These are phyloP conservation scores for Kurtzmaniella fragi DNA, from an alignment of 805 yeast genomes.

Conservation along the genomic window DNA sequence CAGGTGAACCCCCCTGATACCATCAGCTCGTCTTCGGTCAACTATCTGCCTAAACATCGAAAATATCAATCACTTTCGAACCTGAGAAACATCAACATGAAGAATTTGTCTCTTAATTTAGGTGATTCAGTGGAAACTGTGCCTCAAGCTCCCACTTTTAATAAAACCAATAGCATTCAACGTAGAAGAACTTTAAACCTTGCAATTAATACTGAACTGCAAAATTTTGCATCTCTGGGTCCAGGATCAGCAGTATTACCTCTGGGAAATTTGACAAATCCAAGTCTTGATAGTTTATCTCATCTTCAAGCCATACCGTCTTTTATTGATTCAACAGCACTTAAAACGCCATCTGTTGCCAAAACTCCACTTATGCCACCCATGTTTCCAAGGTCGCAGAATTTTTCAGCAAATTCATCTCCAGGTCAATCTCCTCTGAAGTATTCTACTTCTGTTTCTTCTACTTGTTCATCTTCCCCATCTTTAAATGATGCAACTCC, in stretches of 20 bases:
- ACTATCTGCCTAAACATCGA: slow-evolving; percentile 35
- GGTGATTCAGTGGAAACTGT: slow-evolving; percentile 4
- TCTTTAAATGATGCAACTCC: background rate
- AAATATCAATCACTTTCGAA: slow-evolving; percentile 20
- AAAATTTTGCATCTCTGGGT: background rate
- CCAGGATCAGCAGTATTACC: background rate
- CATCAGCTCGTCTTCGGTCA: slow-evolving; percentile 9
- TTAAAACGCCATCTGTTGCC: slow-evolving; percentile 16
- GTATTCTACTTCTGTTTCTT: background rate
- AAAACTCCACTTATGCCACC: slow-evolving; percentile 17
- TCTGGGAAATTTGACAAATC: background rate
- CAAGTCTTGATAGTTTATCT: background rate
- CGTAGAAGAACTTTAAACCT: slow-evolving; percentile 12
- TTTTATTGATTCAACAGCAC: slow-evolving; percentile 1
- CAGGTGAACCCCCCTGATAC: too few species aligned
- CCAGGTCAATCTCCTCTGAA: background rate
- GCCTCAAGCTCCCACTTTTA: slow-evolving; percentile 2
- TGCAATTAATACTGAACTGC: slow-evolving; percentile 9
- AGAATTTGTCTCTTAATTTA: slow-evolving; percentile 30
- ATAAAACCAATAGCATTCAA: background rate
- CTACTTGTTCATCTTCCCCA: background rate
- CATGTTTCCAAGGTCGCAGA: slow-evolving; percentile 1
- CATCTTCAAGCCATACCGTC: background rate
- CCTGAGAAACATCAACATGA: slow-evolving; percentile 30
- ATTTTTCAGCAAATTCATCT: background rate